These are phyloP conservation scores for Aspergillus panamensis DNA, from an alignment of 495 filamentous ascomycete genomes.

Conservation along the genomic window DNA sequence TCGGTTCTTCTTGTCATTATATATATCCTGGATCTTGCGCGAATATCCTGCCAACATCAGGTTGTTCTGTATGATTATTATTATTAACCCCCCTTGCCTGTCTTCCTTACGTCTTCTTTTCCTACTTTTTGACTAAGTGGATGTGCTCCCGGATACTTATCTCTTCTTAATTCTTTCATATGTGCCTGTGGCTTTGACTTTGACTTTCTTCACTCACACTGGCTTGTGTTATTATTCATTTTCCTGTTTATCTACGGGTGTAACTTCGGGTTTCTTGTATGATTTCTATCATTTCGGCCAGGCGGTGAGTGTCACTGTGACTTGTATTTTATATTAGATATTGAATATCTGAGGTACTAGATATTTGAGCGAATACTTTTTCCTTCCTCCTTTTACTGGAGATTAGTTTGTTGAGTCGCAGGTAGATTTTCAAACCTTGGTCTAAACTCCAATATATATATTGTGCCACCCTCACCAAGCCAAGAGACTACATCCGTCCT, in stretches of 20 bases:
- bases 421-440: too few species aligned
- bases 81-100: not conserved
- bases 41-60: not conserved
- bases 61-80: conserved; percentile 13
- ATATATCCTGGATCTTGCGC: not conserved
- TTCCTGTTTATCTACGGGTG: not conserved
- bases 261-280: conserved; percentile 7
- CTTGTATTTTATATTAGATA: not conserved
- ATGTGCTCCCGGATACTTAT: not conserved
- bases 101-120: conserved; percentile 7
- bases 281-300: not conserved
- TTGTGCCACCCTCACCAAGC: too few species aligned
- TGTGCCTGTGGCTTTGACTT: conserved; percentile 13
- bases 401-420: too few species aligned
- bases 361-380: not conserved
- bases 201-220: conserved; percentile 13
- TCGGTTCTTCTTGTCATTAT: conserved; percentile 9
- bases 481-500: too few species aligned
- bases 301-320: not conserved
- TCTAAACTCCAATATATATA: too few species aligned
- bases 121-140: conserved; percentile 1
- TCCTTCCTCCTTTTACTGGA: too few species aligned
- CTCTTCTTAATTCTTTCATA: conserved; percentile 3
- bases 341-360: not conserved
- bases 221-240: conserved; percentile 28